Evolutionary conservation across 495 filamentous ascomycete genomes (phyloP).

Genomic region (Delitschia confertaspora): DNA sequence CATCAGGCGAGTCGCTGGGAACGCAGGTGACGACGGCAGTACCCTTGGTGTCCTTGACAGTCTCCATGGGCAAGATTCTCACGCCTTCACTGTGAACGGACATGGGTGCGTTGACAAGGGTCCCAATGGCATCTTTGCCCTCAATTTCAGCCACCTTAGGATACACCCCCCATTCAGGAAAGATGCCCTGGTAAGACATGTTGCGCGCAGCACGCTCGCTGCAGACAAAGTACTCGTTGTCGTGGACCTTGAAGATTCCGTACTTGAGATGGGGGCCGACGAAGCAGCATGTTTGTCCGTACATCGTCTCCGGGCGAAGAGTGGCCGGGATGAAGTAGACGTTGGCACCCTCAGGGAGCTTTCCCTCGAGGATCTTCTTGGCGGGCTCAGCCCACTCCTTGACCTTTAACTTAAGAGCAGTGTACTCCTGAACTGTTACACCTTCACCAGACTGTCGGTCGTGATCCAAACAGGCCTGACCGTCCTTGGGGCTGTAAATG

Average conservation of each 20-base stretch:
- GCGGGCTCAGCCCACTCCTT: constrained; percentile 73
- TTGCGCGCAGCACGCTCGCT: constrained; percentile 85
- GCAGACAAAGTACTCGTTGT: constrained; percentile 77
- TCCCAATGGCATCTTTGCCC: constrained; percentile 77
- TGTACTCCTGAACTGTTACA: constrained; percentile 84
- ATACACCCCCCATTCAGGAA: constrained; percentile 63
- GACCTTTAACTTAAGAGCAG: constrained; percentile 79
- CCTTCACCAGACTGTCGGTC: constrained; percentile 89
- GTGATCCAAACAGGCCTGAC: constrained; percentile 96
- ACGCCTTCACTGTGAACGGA: constrained; percentile 79
- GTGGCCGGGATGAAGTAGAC: constrained; percentile 89
- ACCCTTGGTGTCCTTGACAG: constrained; percentile 82
- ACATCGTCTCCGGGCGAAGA: constrained; percentile 94
- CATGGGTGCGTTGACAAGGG: constrained; percentile 77
- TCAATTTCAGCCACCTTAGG: constrained; percentile 62
- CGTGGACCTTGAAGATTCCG: constrained; percentile 73
- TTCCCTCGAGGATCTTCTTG: constrained; percentile 56
- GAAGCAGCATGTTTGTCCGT: constrained; percentile 93
- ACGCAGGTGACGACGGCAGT: constrained; percentile 95
- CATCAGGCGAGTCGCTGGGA: constrained; percentile 90
- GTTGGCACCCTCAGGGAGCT: constrained; percentile 70
- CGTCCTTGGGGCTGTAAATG: constrained; percentile 92
- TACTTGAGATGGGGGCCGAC: constrained; percentile 88
- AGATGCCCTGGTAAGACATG: constrained; percentile 90
- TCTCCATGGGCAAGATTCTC: constrained; percentile 88